Evolutionary conservation across 441 rosid genomes (phyloP).

Genomic region (Geranium incanum): DNA sequence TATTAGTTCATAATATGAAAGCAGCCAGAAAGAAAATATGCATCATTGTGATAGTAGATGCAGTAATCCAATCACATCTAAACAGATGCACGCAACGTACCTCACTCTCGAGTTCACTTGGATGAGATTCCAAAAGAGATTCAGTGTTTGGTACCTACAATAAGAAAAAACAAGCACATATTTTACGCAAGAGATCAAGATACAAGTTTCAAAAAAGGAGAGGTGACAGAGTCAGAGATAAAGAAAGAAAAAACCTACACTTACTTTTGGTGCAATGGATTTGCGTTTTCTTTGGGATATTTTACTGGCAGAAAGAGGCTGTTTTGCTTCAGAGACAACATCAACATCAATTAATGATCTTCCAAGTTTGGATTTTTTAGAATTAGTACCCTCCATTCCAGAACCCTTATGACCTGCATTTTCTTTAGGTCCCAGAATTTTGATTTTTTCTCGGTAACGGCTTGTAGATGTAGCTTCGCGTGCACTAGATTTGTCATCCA

Average conservation of each 20-base stretch:
- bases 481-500: slow-evolving; percentile 39
- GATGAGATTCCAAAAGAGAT: slow-evolving; percentile 28
- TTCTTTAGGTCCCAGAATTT: slow-evolving; percentile 37
- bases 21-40: slow-evolving; percentile 4
- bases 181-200: background rate
- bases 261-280: slow-evolving; percentile 37
- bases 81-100: slow-evolving; percentile 27
- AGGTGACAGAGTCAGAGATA: slow-evolving; percentile 8
- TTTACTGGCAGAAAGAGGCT: slow-evolving; percentile 30
- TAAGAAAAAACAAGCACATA: background rate
- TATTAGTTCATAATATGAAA: background rate
- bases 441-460: slow-evolving; percentile 36
- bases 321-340: slow-evolving; percentile 36
- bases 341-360: slow-evolving; percentile 29
- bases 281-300: slow-evolving; percentile 48
- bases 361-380: slow-evolving; percentile 50
- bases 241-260: background rate
- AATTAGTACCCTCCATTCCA: slow-evolving; percentile 32
- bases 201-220: slow-evolving; percentile 2
- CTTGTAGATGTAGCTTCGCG: slow-evolving; percentile 43
- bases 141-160: slow-evolving; percentile 23
- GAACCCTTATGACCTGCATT: slow-evolving; percentile 24
- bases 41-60: background rate
- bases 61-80: background rate
- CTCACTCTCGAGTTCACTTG: slow-evolving; percentile 34